Base-by-base conservation (phyloP, 768 basidiomycete species). In the Termitomyces sp. region DNA sequence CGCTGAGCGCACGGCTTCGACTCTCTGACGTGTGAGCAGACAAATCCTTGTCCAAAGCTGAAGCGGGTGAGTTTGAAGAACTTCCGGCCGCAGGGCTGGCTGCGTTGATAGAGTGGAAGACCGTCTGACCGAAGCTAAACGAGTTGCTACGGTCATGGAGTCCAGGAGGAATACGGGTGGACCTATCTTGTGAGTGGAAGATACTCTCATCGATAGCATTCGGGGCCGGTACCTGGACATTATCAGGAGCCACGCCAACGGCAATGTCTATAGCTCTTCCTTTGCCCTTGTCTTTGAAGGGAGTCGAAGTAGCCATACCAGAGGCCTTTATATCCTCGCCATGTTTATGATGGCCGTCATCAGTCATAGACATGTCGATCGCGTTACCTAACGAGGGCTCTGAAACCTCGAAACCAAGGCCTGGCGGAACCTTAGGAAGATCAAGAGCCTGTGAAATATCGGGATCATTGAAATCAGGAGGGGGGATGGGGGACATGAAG, bases 141-240 rank as follows among this genome's bases (percentile, higher is more conserved):
- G 87, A 88, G n/a, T 86, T 81, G 63, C 84, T 86, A 36, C 86
- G 84, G 57, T 87, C 85, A 55, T 83, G 81, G 9, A 78, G 69
- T 0, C 73, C 69, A 6, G 73, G 36, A 28, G 64, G 50, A 16
- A 80, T 64, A 20, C 72, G 73, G 8, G 78, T 74, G 2, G 74
- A 68, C 56, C 74, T 78, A 53, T 82, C 79, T 48, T 69, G 70
- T 0, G 75, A 68, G 65, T 81, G 82, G 65, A 81, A 83, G 18
- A 81, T 77, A 4, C 76, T 73, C 57, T 83, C 80, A 61, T 81
- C 81, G 20, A 55, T 12, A 42, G 12, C 11, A n/a, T 32, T 12
- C 18, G 54, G 12, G 6, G 24, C n/a, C 39, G 28, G 39, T 32
- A 39, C 39, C 78, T 65, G 28, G 62, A 62, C 13, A 68, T 60